Conservation (phyloP, 177 flowering plant genomes). For the Vitis hybrid region DNA sequence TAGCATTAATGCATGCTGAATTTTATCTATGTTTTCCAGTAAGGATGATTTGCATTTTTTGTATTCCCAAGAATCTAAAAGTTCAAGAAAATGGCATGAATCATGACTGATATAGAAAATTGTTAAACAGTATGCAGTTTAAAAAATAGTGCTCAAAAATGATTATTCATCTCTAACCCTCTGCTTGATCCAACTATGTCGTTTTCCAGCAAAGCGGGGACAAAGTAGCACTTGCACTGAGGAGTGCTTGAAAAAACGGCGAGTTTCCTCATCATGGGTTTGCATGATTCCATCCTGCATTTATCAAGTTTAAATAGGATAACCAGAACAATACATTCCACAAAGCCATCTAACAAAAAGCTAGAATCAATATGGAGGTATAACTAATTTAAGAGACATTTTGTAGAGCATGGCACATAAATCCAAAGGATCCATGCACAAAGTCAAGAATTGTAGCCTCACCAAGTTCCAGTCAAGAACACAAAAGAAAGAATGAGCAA, state of each 20-base stretch:
- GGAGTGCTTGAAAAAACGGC: conserved; percentile 60
- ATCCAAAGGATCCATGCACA: no score
- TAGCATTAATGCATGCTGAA: no score
- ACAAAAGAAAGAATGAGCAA: no score
- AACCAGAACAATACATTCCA: not conserved
- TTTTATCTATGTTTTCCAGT: no score
- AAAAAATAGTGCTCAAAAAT: not conserved
- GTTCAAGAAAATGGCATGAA: not conserved
- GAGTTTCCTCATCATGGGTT: conserved; percentile 69
- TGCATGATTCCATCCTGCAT: conserved; percentile 60
- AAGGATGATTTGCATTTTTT: not conserved
- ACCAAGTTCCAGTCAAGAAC: no score
- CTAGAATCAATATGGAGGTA: no score
- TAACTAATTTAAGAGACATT: no score
- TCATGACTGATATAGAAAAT: not conserved
- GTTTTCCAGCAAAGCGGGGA: conserved; percentile 57
- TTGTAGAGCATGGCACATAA: no score
- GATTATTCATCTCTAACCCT: conserved; percentile 22
- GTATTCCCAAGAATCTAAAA: not conserved
- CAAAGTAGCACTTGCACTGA: conserved; percentile 63
- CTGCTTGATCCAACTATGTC: conserved; percentile 57
- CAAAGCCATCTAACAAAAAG: not conserved
- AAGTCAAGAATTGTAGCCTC: no score
- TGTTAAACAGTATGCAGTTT: not conserved
- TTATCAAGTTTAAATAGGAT: not conserved